Conservation (phyloP, 257 asterid species). For the Apocynum venetum region DNA sequence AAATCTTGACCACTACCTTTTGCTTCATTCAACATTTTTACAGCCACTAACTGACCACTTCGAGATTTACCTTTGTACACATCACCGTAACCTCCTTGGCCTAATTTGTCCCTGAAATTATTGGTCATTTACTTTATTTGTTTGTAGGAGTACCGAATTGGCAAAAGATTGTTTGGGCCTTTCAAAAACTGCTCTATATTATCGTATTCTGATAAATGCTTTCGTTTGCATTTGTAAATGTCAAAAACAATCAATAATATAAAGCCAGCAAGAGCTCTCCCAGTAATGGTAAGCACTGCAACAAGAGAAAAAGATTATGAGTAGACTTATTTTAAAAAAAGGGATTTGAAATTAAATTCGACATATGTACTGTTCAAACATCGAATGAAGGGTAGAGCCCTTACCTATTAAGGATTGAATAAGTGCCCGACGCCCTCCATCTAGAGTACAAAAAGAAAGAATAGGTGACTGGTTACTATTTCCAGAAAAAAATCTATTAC, state of each 20-base stretch:
- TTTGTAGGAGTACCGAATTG: constrained; percentile 17
- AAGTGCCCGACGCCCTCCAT: no score
- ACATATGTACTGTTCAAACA: no score
- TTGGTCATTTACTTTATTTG: constrained; percentile 20
- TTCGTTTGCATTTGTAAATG: background rate
- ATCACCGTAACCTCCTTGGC: constrained; percentile 16
- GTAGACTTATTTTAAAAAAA: no score
- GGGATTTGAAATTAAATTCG: background rate
- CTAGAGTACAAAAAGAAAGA: no score
- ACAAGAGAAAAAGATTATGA: no score
- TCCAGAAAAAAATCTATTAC: no score
- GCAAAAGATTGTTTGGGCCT: constrained; percentile 10
- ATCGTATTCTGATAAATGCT: constrained; percentile 17
- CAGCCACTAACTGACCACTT: constrained; percentile 17
- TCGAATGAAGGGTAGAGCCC: no score
- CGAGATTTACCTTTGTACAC: constrained; percentile 10
- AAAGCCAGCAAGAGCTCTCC: background rate
- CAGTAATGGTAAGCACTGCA: background rate
- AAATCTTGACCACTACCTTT: constrained; percentile 18
- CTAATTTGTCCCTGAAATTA: constrained; percentile 17
- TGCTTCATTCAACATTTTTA: constrained; percentile 3
- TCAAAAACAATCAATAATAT: background rate
- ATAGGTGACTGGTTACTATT: no score
- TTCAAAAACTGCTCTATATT: constrained; percentile 17
- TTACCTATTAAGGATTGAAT: background rate